Evolutionary conservation across 139 green algal species (phyloP), one percentile per base, ranked within the genome.

Genomic region (Chlorella sorokiniana): DNA sequence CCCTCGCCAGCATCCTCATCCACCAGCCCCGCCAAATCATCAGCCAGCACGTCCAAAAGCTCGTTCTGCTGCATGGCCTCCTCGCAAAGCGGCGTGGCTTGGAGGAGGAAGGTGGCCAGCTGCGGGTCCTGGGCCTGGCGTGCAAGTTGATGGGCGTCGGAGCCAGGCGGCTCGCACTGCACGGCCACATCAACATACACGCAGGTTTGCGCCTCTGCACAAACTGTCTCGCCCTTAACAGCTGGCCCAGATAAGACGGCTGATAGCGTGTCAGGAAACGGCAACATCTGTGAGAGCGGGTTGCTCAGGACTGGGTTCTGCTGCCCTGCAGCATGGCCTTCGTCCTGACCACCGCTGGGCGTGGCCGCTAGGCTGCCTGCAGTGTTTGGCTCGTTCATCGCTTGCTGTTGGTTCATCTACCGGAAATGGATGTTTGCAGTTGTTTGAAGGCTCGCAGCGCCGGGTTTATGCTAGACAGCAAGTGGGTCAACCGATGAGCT

Each of bases 1-100:
- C 93, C 88, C 16, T 52, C 63, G 44, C 37, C 56, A n/a, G 70
- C 81, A n/a, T 96, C 93, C 33, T 97, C 94, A 18, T 96, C 89
- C 11, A 72, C 88, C 20, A 97, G 88, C 2, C 65, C 78, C 22
- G 78, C 81, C 72, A 98, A 90, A 68, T 96, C 92, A 68, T 97
- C 94, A 14, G 84, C 79, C 73, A 94, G 91, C 54, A 95, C 89
- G 67, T 97, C 89, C 33, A 82, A 75, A 18, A 96, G 84, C 83
- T 93, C 88, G 77, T 97, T 96, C 75, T 97, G 91, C 72, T 83
- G 78, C 65, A 83, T 27, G 25, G 78, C 78, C 45, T 45, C 64
- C 16, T 83, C 78, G 37, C 78, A 83, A 16, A 44, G 51, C 33
- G 78, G 67, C 23, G n/a, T 38, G 0, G 78, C 65, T 1, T n/a